These are phyloP conservation scores for Peziza echinospora DNA, from an alignment of 495 filamentous ascomycete genomes.

Conservation along the genomic window DNA sequence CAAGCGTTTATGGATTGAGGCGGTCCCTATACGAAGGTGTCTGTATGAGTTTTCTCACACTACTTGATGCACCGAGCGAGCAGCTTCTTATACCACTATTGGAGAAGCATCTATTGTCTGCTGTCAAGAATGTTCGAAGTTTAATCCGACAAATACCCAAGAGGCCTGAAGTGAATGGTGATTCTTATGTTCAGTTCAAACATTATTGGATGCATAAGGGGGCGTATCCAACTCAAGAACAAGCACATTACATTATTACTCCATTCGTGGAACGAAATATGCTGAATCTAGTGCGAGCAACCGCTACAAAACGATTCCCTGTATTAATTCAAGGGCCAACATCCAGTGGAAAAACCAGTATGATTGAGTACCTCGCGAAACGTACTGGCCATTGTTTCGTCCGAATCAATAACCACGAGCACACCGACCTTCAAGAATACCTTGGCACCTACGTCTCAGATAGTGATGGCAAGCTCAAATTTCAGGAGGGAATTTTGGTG, in stretches of 20 bases:
- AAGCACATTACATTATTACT: conserved; percentile 85
- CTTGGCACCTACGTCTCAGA: conserved; percentile 82
- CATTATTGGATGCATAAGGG: conserved; percentile 86
- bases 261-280: conserved; percentile 87
- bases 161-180: conserved; percentile 45
- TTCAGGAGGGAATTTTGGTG: conserved; percentile 87
- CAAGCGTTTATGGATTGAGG: conserved; percentile 66
- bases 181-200: conserved; percentile 63
- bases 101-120: conserved; percentile 53
- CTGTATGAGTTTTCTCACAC: conserved; percentile 90
- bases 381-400: conserved; percentile 92
- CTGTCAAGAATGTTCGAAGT: conserved; percentile 40
- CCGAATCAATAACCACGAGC: conserved; percentile 97
- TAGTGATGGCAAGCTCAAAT: conserved; percentile 58
- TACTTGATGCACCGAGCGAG: conserved; percentile 60
- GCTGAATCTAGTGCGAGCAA: conserved; percentile 77
- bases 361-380: conserved; percentile 95
- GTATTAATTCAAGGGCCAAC: conserved; percentile 95
- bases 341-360: conserved; percentile 91
- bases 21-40: conserved; percentile 85
- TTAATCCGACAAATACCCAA: conserved; percentile 52
- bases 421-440: conserved; percentile 96
- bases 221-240: conserved; percentile 37
- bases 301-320: conserved; percentile 75
- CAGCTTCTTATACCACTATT: conserved; percentile 56